Evolutionary conservation across 1,139 yeast species (phyloP).

Genomic region (Debaryomycetaceae sp.): DNA sequence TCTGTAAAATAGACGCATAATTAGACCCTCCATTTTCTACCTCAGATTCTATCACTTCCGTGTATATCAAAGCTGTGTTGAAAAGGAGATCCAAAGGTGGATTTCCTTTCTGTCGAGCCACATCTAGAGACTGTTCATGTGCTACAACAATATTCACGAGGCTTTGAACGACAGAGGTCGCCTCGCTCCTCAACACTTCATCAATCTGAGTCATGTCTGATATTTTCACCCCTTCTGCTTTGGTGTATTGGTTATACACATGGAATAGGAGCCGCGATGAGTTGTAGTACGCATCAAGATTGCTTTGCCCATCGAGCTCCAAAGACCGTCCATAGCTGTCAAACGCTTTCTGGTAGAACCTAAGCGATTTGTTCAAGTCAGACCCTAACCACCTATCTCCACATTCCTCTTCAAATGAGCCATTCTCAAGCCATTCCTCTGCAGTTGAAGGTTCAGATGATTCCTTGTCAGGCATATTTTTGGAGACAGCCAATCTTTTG

Average conservation of each 20-base stretch:
- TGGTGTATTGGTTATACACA: conserved; percentile 43
- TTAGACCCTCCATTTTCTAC: conserved; percentile 15
- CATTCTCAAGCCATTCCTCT: conserved; percentile 48
- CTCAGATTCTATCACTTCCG: conserved; percentile 42
- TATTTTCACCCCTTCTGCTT: conserved; percentile 42
- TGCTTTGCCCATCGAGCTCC: conserved; percentile 9
- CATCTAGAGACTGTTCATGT: conserved; percentile 35
- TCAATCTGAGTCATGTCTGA: conserved; percentile 36
- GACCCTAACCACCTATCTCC: conserved; percentile 60
- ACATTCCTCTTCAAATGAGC: conserved; percentile 49
- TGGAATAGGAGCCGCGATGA: conserved; percentile 47
- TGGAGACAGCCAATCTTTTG: neutral
- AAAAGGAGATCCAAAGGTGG: conserved; percentile 40
- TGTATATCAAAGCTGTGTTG: conserved; percentile 46
- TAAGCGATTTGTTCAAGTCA: conserved; percentile 48
- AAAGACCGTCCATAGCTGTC: conserved; percentile 31
- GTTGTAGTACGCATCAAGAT: conserved; percentile 45
- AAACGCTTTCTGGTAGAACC: conserved; percentile 53
- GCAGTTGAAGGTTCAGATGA: conserved; percentile 26
- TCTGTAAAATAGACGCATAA: conserved; percentile 14
- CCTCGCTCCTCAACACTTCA: conserved; percentile 34
- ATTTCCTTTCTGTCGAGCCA: conserved; percentile 8
- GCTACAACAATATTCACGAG: conserved; percentile 30
- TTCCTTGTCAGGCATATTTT: neutral
- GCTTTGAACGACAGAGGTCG: conserved; percentile 35